Conservation (phyloP, 2,329 filamentous ascomycete species). For the Magnaporthiopsis incrustans region DNA sequence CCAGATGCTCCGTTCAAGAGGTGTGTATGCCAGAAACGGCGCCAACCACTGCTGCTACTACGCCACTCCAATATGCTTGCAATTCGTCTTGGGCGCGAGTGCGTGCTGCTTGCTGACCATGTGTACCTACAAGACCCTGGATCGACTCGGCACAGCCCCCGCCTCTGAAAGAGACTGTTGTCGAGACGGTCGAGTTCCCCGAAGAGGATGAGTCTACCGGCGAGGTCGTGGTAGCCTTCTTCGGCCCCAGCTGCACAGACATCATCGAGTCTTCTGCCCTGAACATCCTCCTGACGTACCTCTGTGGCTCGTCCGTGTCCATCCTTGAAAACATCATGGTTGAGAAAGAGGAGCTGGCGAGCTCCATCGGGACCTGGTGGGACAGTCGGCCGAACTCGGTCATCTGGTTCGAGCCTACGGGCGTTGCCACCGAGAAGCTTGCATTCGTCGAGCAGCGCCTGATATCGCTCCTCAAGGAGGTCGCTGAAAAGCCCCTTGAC, state of each 20-base stretch:
- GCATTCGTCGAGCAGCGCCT: constrained; percentile 77
- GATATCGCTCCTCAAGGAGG: constrained; percentile 74
- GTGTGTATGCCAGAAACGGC: constrained; percentile 18
- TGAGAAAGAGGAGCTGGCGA: constrained; percentile 86
- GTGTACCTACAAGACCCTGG: constrained; percentile 54
- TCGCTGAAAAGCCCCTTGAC: constrained; percentile 72
- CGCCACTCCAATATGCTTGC: background rate
- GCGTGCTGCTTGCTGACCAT: background rate
- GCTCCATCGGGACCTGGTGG: constrained; percentile 70
- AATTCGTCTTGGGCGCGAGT: background rate
- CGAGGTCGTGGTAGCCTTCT: constrained; percentile 77
- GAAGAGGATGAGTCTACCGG: constrained; percentile 94
- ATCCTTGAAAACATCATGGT: constrained; percentile 87
- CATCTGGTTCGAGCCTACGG: constrained; percentile 78
- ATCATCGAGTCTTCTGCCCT: constrained; percentile 61
- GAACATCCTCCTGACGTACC: constrained; percentile 73
- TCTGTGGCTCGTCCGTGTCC: constrained; percentile 88
- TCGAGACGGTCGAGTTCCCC: constrained; percentile 82
- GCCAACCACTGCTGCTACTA: background rate
- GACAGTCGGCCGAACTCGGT: constrained; percentile 75
- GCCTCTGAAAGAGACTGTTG: constrained; percentile 58
- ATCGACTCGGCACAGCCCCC: constrained; percentile 77
- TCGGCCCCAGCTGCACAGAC: constrained; percentile 77
- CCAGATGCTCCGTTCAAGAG: constrained; percentile 69
- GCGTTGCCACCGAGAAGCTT: constrained; percentile 81